Evolutionary conservation across 2,329 filamentous ascomycete species (phyloP).

Genomic region (Elsinoe ampelina): DNA sequence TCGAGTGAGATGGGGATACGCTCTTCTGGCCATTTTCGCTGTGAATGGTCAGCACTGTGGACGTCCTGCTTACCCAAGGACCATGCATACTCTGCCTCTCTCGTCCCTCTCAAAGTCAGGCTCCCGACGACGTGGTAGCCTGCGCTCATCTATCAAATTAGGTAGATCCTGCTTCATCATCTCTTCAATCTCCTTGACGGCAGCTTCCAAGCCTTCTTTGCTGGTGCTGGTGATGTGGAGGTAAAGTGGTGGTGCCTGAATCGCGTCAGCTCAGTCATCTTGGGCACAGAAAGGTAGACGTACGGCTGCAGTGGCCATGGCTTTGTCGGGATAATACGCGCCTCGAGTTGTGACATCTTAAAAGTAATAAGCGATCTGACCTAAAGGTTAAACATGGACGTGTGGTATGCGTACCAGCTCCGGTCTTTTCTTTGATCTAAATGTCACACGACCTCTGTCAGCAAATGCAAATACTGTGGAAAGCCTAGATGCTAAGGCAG

Average conservation of each 20-base stretch:
- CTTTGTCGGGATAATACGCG: slow-evolving; percentile 95
- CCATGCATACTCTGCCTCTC: slow-evolving; percentile 63
- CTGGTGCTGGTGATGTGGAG: slow-evolving; percentile 89
- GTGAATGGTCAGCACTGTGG: slow-evolving; percentile 18
- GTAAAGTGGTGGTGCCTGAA: slow-evolving; percentile 81
- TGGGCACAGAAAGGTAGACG: slow-evolving; percentile 30
- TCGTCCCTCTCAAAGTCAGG: slow-evolving; percentile 73
- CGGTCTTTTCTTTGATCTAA: slow-evolving; percentile 99
- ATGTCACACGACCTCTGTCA: slow-evolving; percentile 81
- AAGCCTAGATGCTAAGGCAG: slow-evolving; percentile 28
- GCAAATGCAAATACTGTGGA: slow-evolving; percentile 75
- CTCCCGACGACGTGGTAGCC: slow-evolving; percentile 73
- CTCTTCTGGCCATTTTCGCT: slow-evolving; percentile 99
- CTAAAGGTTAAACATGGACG: slow-evolving; percentile 32
- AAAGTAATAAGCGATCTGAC: slow-evolving; percentile 52
- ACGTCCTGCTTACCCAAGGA: neutral
- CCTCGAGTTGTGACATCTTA: slow-evolving; percentile 98
- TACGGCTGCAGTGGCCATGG: slow-evolving; percentile 88
- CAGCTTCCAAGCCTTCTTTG: slow-evolving; percentile 84
- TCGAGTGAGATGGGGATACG: slow-evolving; percentile 86
- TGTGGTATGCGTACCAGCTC: slow-evolving; percentile 82
- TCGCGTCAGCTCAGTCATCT: slow-evolving; percentile 1
- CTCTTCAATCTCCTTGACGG: slow-evolving; percentile 81
- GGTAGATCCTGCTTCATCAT: slow-evolving; percentile 94
- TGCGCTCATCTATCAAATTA: slow-evolving; percentile 86